Evolutionary conservation across 2,329 filamentous ascomycete genomes (phyloP).

Genomic region (Aureobasidium pullulans): DNA sequence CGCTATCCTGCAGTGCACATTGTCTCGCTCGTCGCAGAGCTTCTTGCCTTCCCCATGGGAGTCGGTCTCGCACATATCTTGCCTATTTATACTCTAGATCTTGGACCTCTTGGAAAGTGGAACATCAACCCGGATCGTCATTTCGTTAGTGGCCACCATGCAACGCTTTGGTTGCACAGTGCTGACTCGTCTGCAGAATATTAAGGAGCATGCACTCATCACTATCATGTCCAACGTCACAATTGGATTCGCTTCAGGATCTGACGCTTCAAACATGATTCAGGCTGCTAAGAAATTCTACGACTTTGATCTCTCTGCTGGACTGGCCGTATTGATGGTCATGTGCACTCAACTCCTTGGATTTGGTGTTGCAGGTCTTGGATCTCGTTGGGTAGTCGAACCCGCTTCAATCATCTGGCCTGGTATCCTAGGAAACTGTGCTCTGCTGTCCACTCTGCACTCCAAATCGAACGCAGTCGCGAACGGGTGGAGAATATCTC

Average conservation of each 20-base stretch:
- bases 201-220: slow-evolving; percentile 35
- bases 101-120: slow-evolving; percentile 38
- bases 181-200: slow-evolving; percentile 13
- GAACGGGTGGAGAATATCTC: slow-evolving; percentile 57
- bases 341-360: slow-evolving; percentile 81
- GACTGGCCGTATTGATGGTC: slow-evolving; percentile 75
- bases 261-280: slow-evolving; percentile 49
- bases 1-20: slow-evolving; percentile 87
- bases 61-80: slow-evolving; percentile 68
- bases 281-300: slow-evolving; percentile 88
- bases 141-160: slow-evolving; percentile 9
- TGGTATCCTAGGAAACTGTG: slow-evolving; percentile 76
- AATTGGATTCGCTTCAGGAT: slow-evolving; percentile 51
- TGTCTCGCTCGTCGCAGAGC: slow-evolving; percentile 77
- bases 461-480: slow-evolving; percentile 69
- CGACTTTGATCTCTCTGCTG: slow-evolving; percentile 66
- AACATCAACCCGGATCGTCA: slow-evolving; percentile 23
- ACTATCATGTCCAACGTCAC: slow-evolving; percentile 41
- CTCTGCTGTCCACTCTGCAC: slow-evolving; percentile 82
- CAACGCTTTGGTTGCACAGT: neutral
- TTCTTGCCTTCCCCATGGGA: slow-evolving; percentile 78
- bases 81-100: slow-evolving; percentile 47
- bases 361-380: slow-evolving; percentile 78
- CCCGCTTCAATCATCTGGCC: slow-evolving; percentile 91
- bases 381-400: slow-evolving; percentile 71